Evolutionary conservation across 805 yeast genomes (phyloP).

Genomic region (Nakazawaea pomicola): DNA sequence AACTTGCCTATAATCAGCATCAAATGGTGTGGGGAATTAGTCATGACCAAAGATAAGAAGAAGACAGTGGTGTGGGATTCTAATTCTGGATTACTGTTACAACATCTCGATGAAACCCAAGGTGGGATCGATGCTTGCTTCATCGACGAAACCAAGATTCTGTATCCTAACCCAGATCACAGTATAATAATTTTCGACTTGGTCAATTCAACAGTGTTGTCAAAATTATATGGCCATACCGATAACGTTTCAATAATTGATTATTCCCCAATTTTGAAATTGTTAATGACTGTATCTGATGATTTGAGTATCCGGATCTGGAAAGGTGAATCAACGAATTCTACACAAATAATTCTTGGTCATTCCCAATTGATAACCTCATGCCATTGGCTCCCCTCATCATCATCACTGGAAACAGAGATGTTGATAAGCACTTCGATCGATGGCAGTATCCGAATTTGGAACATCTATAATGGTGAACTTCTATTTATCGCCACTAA

Average conservation of each 20-base stretch:
- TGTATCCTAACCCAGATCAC: slow-evolving; percentile 58
- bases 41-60: slow-evolving; percentile 59
- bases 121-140: slow-evolving; percentile 61
- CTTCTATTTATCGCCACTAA: slow-evolving; percentile 29
- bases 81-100: slow-evolving; percentile 41
- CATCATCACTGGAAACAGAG: not conserved
- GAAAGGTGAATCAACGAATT: slow-evolving; percentile 58
- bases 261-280: slow-evolving; percentile 46
- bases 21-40: slow-evolving; percentile 54
- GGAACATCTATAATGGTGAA: slow-evolving; percentile 52
- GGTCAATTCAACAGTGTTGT: slow-evolving; percentile 41
- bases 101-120: slow-evolving; percentile 34
- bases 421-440: slow-evolving; percentile 51
- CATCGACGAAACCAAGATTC: slow-evolving; percentile 66
- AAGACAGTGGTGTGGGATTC: slow-evolving; percentile 65
- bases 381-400: slow-evolving; percentile 48
- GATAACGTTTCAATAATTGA: slow-evolving; percentile 50
- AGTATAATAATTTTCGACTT: slow-evolving; percentile 52
- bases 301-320: slow-evolving; percentile 72
- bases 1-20: slow-evolving; percentile 49
- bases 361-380: slow-evolving; percentile 56
- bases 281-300: slow-evolving; percentile 73
- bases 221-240: slow-evolving; percentile 60
- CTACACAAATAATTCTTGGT: slow-evolving; percentile 41
- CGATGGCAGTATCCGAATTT: slow-evolving; percentile 65